Evolutionary conservation across 169 alveolate species (phyloP), one percentile per base, ranked within the genome.

Genomic region (Plasmodium fragile): DNA sequence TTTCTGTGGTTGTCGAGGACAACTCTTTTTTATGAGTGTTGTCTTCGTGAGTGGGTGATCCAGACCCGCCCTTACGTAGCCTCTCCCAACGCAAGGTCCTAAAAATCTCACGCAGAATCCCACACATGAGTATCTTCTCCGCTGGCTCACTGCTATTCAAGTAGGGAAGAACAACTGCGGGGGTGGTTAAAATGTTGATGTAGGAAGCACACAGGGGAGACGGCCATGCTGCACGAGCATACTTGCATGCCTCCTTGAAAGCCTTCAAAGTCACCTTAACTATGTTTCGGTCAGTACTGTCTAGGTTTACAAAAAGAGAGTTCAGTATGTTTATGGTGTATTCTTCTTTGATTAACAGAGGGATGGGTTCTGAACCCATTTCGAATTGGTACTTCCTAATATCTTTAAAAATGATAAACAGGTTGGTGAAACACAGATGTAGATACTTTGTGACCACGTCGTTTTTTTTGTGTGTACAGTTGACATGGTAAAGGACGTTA

Each of bases 161-260:
- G 43, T 81, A 91, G 0, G 75, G 45, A 18, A 80, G 49, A 73
- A 91, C 70, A 4, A 81, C 53, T 25, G 65, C 4, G 11, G 91
- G 91, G 36, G 81, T 36, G 28, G 73, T 45, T 71, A 91, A 70
- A 16, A 71, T 70, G 5, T 91, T 71, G 11, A 80, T 32, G 36
- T 80, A 91, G 39, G 92, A 81, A 16, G 80, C 52, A 25, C 92
- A 91, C 1, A 36, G 18, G 1, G 73, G 32, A 10, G 94, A 81
- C 5, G 92, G 92, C 94, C 94, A 91, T n/a, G n/a, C 18, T 1
- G n/a, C 34, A 16, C 69, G 53, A 13, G 81, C 84, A 49, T 91
- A 91, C 25, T 73, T 81, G 28, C 92, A 91, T 13, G 92, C 91
- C 55, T 81, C 92, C 41, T 81, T 91, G 41, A 91, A 91, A 34